phyloP scores from a whole-genome alignment of 805 yeast genomes.

The Wickerhamiella parazyma region DNA sequence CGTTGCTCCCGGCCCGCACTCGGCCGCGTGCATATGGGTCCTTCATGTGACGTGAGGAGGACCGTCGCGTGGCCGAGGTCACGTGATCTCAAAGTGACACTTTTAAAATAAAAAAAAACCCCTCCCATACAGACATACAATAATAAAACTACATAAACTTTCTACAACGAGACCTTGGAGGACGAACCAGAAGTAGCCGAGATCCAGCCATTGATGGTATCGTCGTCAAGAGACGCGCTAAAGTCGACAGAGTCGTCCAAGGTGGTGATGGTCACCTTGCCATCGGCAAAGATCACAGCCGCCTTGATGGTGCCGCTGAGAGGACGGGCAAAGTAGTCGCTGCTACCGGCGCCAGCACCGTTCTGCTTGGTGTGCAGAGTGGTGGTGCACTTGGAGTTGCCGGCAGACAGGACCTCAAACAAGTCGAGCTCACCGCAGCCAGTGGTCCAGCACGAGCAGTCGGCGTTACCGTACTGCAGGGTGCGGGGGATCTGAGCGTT shows the following conservation, averaged over 20 bases:
- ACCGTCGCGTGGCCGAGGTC: too few species aligned
- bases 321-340: conserved; percentile 84
- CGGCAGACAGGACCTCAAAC: conserved; percentile 73
- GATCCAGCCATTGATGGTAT: conserved; percentile 34
- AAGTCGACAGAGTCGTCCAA: conserved; percentile 43
- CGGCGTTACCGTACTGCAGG: conserved; percentile 70
- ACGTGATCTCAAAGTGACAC: too few species aligned
- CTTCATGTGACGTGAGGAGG: too few species aligned
- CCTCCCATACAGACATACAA: too few species aligned
- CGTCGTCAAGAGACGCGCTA: conserved; percentile 38
- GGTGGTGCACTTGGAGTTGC: conserved; percentile 53
- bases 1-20: too few species aligned
- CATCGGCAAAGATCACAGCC: conserved; percentile 65
- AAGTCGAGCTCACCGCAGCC: conserved; percentile 98
- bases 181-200: conserved; percentile 34
- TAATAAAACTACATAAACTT: background rate
- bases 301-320: conserved; percentile 64
- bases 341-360: conserved; percentile 68
- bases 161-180: conserved; percentile 22
- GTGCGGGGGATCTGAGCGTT: conserved; percentile 96
- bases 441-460: conserved; percentile 90
- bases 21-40: too few species aligned
- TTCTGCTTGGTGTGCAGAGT: conserved; percentile 83
- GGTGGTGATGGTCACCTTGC: conserved; percentile 37
- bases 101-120: too few species aligned